Evolutionary conservation across 2,329 filamentous ascomycete species (phyloP).

Genomic region (Fonsecaea multimorphosa): DNA sequence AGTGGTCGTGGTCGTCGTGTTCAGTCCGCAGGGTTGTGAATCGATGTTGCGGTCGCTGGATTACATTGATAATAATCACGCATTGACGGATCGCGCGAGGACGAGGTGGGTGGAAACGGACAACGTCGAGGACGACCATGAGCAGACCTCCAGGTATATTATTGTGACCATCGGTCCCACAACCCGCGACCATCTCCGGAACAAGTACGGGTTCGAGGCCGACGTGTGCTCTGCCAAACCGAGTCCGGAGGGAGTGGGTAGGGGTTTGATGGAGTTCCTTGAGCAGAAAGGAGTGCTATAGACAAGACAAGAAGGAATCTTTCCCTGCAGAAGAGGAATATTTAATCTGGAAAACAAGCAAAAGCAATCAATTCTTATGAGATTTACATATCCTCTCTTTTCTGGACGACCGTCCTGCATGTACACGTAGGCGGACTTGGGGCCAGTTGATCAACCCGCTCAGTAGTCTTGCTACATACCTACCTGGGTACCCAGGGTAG

Average conservation of each 20-base stretch:
- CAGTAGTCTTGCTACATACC: no score
- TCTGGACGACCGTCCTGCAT: no score
- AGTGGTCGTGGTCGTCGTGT: slow-evolving; percentile 53
- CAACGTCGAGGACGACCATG: background rate
- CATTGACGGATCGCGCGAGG: slow-evolving; percentile 39
- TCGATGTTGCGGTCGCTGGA: slow-evolving; percentile 63
- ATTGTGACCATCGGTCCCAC: slow-evolving; percentile 94
- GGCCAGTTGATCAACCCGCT: no score
- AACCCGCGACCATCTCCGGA: slow-evolving; percentile 73
- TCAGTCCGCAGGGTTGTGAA: slow-evolving; percentile 67
- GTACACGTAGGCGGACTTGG: no score
- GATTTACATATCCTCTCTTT: no score
- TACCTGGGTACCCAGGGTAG: no score
- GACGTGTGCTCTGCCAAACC: slow-evolving; percentile 76
- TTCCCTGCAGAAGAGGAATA: no score
- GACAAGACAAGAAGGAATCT: background rate
- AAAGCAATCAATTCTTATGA: no score
- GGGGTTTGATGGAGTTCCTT: slow-evolving; percentile 66
- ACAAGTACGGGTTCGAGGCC: slow-evolving; percentile 51
- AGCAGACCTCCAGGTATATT: slow-evolving; percentile 54
- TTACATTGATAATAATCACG: slow-evolving; percentile 52
- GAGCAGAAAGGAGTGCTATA: slow-evolving; percentile 23
- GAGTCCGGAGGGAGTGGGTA: slow-evolving; percentile 77
- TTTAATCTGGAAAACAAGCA: no score
- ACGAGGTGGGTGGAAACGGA: slow-evolving; percentile 38